phyloP scores from a whole-genome alignment of 139 green algal species.

The Chlamydomonas sp. region DNA sequence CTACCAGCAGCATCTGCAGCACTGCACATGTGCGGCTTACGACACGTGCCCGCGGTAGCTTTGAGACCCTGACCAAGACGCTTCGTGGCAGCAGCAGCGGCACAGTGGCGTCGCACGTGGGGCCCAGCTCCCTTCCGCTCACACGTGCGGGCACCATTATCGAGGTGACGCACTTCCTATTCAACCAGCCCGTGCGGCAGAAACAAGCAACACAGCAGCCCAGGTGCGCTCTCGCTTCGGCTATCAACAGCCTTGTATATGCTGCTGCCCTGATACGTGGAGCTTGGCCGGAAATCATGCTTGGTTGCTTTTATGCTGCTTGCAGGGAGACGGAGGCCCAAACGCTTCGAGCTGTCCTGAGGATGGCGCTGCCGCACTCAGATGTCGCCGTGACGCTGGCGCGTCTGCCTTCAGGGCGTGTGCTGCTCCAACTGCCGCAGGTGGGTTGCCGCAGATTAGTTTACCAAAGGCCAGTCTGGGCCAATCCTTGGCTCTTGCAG shows the following conservation, averaged over 20 bases:
- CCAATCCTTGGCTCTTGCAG: background rate
- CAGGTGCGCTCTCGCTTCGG: background rate
- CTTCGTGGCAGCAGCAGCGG: background rate
- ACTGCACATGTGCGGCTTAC: slow-evolving; percentile 50
- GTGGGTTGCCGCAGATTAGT: background rate
- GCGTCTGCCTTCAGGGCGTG: background rate
- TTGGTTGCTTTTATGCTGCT: too few relatives aligned
- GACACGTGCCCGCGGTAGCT: slow-evolving; percentile 51
- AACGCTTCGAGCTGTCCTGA: slow-evolving; percentile 19
- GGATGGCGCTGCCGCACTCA: slow-evolving; percentile 22
- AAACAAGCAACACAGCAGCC: background rate
- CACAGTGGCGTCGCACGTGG: background rate
- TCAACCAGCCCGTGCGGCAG: slow-evolving; percentile 26
- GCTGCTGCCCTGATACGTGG: background rate
- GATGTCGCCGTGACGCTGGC: slow-evolving; percentile 36
- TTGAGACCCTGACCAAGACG: slow-evolving; percentile 60
- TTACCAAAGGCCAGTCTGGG: background rate
- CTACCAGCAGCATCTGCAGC: slow-evolving; percentile 49
- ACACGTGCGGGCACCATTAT: slow-evolving; percentile 13
- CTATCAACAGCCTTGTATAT: background rate
- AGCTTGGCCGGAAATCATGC: background rate
- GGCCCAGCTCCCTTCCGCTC: background rate
- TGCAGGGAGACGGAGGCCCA: slow-evolving; percentile 9
- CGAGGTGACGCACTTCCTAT: background rate
- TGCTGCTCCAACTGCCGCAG: slow-evolving; percentile 24